Conservation (phyloP, 345 rosid genomes). For the Moringa oleifera region DNA sequence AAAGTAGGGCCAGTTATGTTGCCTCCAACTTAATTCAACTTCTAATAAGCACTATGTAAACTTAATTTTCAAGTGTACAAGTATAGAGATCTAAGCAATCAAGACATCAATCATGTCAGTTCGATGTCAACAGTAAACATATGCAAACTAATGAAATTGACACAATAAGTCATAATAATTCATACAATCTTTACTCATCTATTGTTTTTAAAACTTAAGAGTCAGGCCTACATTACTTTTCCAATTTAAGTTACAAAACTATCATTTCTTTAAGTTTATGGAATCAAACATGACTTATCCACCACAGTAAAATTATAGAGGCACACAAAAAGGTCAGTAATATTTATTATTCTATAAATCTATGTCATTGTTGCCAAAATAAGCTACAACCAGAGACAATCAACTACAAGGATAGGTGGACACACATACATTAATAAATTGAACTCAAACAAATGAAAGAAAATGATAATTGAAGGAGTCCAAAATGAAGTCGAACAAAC, state of each 20-base stretch:
- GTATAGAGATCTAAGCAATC: neutral
- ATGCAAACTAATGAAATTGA: neutral
- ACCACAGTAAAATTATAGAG: no score
- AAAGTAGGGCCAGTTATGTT: no score
- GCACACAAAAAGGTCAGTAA: no score
- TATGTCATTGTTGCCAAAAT: neutral
- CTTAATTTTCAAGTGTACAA: neutral
- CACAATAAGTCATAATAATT: no score
- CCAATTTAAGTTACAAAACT: no score
- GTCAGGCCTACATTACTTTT: no score
- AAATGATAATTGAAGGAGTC: neutral
- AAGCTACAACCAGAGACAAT: neutral
- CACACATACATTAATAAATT: no score
- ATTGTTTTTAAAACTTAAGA: no score
- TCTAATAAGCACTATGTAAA: neutral
- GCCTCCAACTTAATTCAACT: neutral
- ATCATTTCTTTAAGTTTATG: no score
- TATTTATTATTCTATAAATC: neutral
- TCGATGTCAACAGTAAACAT: no score
- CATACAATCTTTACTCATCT: neutral
- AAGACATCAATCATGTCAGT: no score
- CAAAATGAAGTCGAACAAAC: conserved; percentile 25
- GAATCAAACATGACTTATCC: no score
- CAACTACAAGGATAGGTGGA: neutral
- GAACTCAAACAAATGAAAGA: neutral